Evolutionary conservation across 768 basidiomycete species (phyloP), one percentile per base, ranked within the genome.

Genomic region (Psilocybe cubensis): DNA sequence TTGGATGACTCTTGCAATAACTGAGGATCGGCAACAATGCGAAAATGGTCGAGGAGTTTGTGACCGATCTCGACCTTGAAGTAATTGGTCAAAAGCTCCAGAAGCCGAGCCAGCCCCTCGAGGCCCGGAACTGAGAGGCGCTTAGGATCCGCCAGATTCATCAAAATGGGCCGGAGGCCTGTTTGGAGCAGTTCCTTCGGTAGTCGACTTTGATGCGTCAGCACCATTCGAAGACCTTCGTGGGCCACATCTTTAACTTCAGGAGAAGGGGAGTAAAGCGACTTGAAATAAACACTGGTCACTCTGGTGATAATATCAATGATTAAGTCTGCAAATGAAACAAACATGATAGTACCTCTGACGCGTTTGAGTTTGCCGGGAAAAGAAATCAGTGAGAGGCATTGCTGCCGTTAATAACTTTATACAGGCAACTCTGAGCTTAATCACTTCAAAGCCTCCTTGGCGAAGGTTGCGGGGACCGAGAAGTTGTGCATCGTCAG

Each of bases 11-110:
- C 86, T 56, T 84, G 82, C 24, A 98, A 80, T 78, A 92, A 88
- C 62, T 88, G 87, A 12, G 93, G 89, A 66, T 96, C 94, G 23
- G 96, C 92, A 20, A 99, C 89, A 33, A 90, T 86, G 41, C 89
- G 88, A 75, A 96, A 98, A 70, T 99, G 97, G 66, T 98, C 97
- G 20, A 99, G 79, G 6, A 99, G 85, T 74, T 99, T 99, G 71
- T 92, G 86, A 0, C 97, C 97, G 58, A 99, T 98, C 76, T 99
- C 97, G 17, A 99, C 96, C 72, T 98, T 98, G 86, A 99, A 99
- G 75, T 99, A 98, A 71, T 98, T 98, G 35, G 95, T 97, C 54
- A 99, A 76, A 6, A 99, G 83, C 70, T 97, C 94, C 47, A 99
- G 79, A 47, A 99, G 82, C 11, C 96, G 88, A 11, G 96, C 96